phyloP scores from a whole-genome alignment of 2,329 filamentous ascomycete genomes.

The Ophiostoma ulmi region DNA sequence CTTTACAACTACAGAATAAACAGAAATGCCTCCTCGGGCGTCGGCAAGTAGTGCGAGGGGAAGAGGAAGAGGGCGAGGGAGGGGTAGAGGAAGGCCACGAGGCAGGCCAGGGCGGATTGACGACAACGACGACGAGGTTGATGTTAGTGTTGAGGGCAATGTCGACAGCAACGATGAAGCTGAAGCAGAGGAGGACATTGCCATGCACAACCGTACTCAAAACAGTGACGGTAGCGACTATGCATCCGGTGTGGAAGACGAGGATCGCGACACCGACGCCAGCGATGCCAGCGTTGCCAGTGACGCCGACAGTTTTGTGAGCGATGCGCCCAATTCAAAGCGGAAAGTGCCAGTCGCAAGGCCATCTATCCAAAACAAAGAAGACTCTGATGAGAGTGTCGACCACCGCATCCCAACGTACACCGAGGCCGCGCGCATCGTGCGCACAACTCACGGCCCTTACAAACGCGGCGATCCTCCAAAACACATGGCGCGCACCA shows the following conservation, averaged over 20 bases:
- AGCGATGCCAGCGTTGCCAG: constrained; percentile 49
- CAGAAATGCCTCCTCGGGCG: not conserved
- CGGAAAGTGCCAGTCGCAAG: not conserved
- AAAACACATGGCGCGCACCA: constrained; percentile 4
- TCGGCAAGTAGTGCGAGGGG: not conserved
- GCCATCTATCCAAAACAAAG: not conserved
- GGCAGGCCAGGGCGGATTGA: not conserved
- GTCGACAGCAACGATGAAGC: not conserved
- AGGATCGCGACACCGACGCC: constrained; percentile 31
- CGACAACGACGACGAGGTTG: not conserved
- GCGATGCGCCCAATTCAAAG: not conserved
- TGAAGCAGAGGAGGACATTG: not conserved
- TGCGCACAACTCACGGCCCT: constrained; percentile 1
- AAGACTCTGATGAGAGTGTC: not conserved
- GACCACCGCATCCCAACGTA: constrained; percentile 10
- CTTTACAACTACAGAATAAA: not conserved
- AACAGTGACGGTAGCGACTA: constrained; percentile 6
- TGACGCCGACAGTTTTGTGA: constrained; percentile 85
- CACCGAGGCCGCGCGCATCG: constrained; percentile 5
- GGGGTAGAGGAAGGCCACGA: not conserved
- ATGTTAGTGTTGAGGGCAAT: not conserved
- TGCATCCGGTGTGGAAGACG: not conserved
- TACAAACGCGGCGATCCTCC: constrained; percentile 16
- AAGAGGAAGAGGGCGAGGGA: not conserved
- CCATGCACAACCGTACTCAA: not conserved